Evolutionary conservation across 140 eudicot species (phyloP), one percentile per base, ranked within the genome.

Genomic region (Anethum foeniculum): DNA sequence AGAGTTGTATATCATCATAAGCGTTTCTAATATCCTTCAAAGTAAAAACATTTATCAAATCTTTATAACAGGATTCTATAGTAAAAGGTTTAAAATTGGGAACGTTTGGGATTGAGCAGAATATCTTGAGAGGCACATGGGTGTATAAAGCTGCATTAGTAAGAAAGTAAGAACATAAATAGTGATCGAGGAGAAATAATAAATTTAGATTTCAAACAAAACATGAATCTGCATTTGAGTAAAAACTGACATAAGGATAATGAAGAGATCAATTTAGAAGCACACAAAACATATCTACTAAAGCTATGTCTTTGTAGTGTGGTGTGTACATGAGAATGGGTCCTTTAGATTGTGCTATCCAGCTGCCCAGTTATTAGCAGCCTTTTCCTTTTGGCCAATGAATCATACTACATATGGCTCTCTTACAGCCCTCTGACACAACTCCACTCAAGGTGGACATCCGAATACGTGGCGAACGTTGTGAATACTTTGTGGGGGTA

Each of bases 331-430:
- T 8, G 77, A 64, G 46, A 80, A 83, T 60, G 74, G 84, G 80
- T 77, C 81, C 81, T 82, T 32, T 13, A 48, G 72, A 64, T 4
- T 14, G n/a, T 69, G 82, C 58, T 79, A 84, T 87, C 85, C 64
- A 85, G 86, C 83, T 85, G 80, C 56, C 74, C 87, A 58, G 71
- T 34, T 30, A 68, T 80, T 41, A 58, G 75, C 67, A 52, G 71
- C 83, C 39, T 81, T 64, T 68, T 74, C 62, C 52, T 21, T 64
- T 71, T 84, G 51, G 54, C 36, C 78, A 49, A 69, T 72, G 77
- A 60, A 85, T 68, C 80, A 65, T 49, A 73, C 62, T 46, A 79
- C 87, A 71, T 3, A 74, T 69, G 58, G 64, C 67, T 80, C 32
- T 67, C 77, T 48, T 68, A 67, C 77, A 68, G 67, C 71, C 78